These are phyloP conservation scores for Cyberlindnera samutprakarnensis DNA, from an alignment of 805 yeast genomes.

Conservation along the genomic window DNA sequence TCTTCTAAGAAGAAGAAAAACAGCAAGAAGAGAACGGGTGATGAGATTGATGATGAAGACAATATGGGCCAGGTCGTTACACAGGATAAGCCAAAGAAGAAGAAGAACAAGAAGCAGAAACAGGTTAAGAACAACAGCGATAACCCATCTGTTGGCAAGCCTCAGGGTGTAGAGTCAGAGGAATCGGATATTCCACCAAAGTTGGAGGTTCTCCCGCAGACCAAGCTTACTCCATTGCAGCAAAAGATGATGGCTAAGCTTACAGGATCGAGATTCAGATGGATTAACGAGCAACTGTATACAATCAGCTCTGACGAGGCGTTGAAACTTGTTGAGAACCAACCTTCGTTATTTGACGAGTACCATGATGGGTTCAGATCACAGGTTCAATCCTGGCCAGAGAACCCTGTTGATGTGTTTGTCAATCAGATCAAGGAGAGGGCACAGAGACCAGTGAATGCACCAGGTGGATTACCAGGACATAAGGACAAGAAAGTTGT, in stretches of 20 bases:
- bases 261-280: conserved; percentile 91
- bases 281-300: conserved; percentile 97
- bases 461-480: conserved; percentile 95
- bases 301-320: conserved; percentile 80
- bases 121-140: conserved; percentile 4
- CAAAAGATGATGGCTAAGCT: conserved; percentile 93
- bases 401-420: conserved; percentile 92
- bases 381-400: conserved; percentile 97
- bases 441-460: conserved; percentile 63
- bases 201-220: conserved; percentile 20
- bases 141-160: conserved; percentile 1
- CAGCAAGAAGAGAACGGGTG: conserved; percentile 18
- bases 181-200: conserved; percentile 11
- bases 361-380: conserved; percentile 93
- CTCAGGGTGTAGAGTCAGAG: conserved; percentile 4
- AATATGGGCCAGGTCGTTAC: conserved; percentile 3
- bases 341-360: conserved; percentile 87
- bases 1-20: conserved; percentile 19
- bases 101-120: conserved; percentile 4
- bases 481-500: conserved; percentile 46
- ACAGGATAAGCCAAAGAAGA: conserved; percentile 6
- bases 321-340: conserved; percentile 58
- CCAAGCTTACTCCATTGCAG: conserved; percentile 76
- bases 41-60: conserved; percentile 3
- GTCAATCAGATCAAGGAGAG: conserved; percentile 60